These are phyloP conservation scores for Circinella umbellata DNA, from an alignment of 371 early-diverging fungal genomes.

Conservation along the genomic window DNA sequence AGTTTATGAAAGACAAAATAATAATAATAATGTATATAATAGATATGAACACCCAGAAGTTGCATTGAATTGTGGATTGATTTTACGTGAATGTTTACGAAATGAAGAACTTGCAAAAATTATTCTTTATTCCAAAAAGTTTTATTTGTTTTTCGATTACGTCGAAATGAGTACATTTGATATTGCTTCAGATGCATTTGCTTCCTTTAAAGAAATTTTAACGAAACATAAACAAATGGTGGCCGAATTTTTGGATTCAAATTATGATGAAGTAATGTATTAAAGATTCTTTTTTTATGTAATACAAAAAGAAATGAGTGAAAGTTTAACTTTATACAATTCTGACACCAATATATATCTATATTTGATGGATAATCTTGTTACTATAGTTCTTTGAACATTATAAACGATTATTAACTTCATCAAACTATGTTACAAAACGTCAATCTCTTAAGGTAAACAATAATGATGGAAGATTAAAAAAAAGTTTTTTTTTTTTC, in stretches of 20 bases:
- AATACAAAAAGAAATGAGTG: neutral
- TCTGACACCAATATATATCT: neutral
- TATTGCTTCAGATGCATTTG: conserved; percentile 97
- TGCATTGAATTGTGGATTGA: conserved; percentile 96
- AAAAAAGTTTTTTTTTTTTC: neutral
- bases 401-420: conserved; percentile 84
- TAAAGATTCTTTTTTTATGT: too few species aligned
- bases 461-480: neutral
- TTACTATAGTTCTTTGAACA: conserved; percentile 81
- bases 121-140: conserved; percentile 81
- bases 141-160: conserved; percentile 93
- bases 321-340: too few species aligned
- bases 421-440: conserved; percentile 96
- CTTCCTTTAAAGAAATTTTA: conserved; percentile 96
- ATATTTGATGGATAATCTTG: neutral
- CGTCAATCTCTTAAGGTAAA: conserved; percentile 95
- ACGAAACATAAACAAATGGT: conserved; percentile 93
- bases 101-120: conserved; percentile 91
- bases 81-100: conserved; percentile 94
- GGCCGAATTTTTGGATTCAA: conserved; percentile 83
- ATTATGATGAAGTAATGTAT: conserved; percentile 82
- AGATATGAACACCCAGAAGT: conserved; percentile 95
- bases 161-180: conserved; percentile 97
- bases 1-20: too few species aligned
- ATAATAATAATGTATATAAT: neutral